These are phyloP conservation scores for Huntiella bhutanensis DNA, from an alignment of 2,329 filamentous ascomycete species.

Conservation along the genomic window DNA sequence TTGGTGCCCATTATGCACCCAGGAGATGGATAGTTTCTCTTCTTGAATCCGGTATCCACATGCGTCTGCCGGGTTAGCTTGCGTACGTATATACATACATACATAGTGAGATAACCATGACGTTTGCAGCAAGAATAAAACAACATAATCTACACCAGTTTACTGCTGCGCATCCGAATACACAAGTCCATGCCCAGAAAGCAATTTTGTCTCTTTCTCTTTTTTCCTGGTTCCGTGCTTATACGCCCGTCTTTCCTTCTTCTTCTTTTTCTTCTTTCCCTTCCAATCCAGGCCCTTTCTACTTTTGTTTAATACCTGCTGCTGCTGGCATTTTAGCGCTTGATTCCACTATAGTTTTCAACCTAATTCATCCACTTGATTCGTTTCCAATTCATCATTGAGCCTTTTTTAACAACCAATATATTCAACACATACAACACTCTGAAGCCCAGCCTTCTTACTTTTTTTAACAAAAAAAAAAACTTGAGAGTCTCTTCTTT, in stretches of 20 bases:
- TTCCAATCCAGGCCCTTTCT: background rate
- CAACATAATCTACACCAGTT: too few relatives aligned
- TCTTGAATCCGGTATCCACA: too few relatives aligned
- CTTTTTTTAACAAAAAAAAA: background rate
- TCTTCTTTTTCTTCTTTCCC: background rate
- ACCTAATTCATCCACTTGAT: background rate
- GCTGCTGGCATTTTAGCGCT: conserved; percentile 3
- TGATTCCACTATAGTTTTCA: conserved; percentile 2
- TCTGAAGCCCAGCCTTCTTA: background rate
- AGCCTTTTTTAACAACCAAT: background rate
- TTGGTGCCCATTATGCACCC: too few relatives aligned
- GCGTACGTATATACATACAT: too few relatives aligned
- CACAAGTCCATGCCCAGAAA: too few relatives aligned
- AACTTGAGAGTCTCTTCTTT: too few relatives aligned
- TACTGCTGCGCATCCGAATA: too few relatives aligned
- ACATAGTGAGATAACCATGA: too few relatives aligned
- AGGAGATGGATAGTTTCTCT: too few relatives aligned
- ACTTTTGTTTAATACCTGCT: background rate
- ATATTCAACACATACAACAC: background rate
- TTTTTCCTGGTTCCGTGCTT: conserved; percentile 4
- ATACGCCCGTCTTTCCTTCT: background rate
- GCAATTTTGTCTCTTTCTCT: background rate
- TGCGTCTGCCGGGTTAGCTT: too few relatives aligned
- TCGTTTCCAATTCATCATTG: background rate
- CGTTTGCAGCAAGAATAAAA: too few relatives aligned